Evolutionary conservation across 2,329 filamentous ascomycete species (phyloP), one percentile per base, ranked within the genome.

Genomic region (Aspergillus eucalypticola): DNA sequence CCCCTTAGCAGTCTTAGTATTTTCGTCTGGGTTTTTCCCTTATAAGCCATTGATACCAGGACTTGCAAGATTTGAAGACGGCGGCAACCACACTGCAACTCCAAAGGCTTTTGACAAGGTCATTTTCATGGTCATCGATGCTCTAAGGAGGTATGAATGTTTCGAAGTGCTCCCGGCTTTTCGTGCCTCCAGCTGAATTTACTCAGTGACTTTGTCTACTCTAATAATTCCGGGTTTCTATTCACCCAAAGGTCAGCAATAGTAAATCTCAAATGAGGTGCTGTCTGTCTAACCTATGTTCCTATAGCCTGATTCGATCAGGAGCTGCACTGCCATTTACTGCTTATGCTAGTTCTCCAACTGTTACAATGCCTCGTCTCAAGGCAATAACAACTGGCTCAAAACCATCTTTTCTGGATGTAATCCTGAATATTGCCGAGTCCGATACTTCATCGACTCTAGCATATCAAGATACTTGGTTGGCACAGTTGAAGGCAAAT

Each of bases 361-460:
- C 95, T 7, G 94, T 99, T 63, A 99, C 95, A 17, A 98, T 99
- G 95, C 95, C 95, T 44, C 88, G 94, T 63, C 88, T 99, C 70
- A 99, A 99, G 79, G 92, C 95, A 52, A 92, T 99, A 64, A 99
- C 95, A 0, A 98, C 95, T 1, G 95, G 95, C 62, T 97, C 94
- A 1, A 95, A 96, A n/a, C 95, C 95, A 3, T 98, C 94, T 2
- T 99, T 99, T 75, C 86, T 98, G 61, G 95, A 99, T 75, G 90
- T 97, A 15, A 96, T 99, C 63, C 84, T 99, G 60, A 99, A 98
- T 73, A 91, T 99, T 73, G 91, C 96, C 65, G 95, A 99, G 77
- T 92, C 88, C 17, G 95, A 99, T 73, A 94, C 91, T 3, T 90
- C 90, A 13, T 96, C 95, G 0, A 94, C 90, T 3, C 84, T 99